These are phyloP conservation scores for Copromyces sp. DNA, from an alignment of 495 filamentous ascomycete species.

Conservation along the genomic window DNA sequence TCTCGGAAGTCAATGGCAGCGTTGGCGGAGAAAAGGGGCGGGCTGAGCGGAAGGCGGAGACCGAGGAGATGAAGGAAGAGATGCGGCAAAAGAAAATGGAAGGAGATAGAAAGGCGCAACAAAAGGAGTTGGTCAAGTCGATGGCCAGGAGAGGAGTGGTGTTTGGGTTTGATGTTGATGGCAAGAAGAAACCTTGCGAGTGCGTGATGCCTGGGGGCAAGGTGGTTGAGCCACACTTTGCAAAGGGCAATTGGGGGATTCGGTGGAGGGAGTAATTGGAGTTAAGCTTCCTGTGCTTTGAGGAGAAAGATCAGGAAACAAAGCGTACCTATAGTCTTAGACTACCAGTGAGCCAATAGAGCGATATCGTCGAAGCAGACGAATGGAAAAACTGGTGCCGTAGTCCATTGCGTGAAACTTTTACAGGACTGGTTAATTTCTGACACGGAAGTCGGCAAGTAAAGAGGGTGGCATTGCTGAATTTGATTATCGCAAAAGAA, in stretches of 20 bases:
- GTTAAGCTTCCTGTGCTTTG: background rate
- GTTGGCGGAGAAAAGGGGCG: constrained; percentile 34
- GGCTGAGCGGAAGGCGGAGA: constrained; percentile 29
- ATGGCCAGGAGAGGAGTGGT: constrained; percentile 36
- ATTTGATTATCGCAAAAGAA: too few species aligned
- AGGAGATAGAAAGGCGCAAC: constrained; percentile 14
- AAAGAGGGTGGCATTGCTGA: too few species aligned
- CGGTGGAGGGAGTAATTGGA: constrained; percentile 27
- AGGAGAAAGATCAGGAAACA: too few species aligned
- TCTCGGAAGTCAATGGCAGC: constrained; percentile 32
- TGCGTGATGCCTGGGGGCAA: constrained; percentile 26
- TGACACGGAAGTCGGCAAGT: too few species aligned
- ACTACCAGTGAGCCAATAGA: too few species aligned
- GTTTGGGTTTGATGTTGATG: constrained; percentile 28
- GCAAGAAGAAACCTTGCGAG: constrained; percentile 10
- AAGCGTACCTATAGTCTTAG: too few species aligned
- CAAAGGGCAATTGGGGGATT: constrained; percentile 40
- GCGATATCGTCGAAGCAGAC: too few species aligned
- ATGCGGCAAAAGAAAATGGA: constrained; percentile 11
- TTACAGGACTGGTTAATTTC: too few species aligned
- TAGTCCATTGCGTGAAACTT: background rate
- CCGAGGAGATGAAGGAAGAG: constrained; percentile 27
- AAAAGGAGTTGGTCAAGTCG: constrained; percentile 33
- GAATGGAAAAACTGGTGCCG: background rate
- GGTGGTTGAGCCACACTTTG: constrained; percentile 34